Base-by-base conservation (phyloP, 805 yeast species). In the Kazachstania viticola region DNA sequence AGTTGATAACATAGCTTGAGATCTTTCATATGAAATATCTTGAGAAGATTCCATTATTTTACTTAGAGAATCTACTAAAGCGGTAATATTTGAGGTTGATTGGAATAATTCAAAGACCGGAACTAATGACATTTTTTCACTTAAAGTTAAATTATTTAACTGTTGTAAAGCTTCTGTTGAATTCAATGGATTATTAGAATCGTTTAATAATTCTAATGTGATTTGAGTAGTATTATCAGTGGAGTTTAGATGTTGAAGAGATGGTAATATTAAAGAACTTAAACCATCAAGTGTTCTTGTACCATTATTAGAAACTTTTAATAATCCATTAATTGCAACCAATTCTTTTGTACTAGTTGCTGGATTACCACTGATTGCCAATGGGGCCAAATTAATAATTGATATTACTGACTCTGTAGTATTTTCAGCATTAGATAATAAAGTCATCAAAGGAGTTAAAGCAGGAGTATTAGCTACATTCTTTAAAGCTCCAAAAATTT, bases 391-490 rank as follows among this genome's bases (percentile, higher is more conserved):
- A 3, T 36, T 33, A 4, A 42, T 40, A 16, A 54, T 28, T 8
- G 57, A 44, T 6, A 28, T 26, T 9, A 56, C 31, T 6, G 60
- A 49, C 1, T 34, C 28, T 4, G 48, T 31, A 14, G 45, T 32
- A 31, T 52, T 41, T n/a, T 37, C 42, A 5, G 57, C 46, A 28
- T 43, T 38, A 12, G 51, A 38, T n/a, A 56, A 37, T 21, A 56
- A 31, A 8, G 40, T 29, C 35, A 56, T 33, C 27, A 56, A 39
- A 9, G 60, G 56, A 19, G 43, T 35, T 29, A 53, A 42, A 23
- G 53, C 59, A 4, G 51, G 42, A 9, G 58, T 50, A n/a, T 40
- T 32, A 4, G 54, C 42, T 21, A 53, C 31, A n/a, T 32, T 18
- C 24, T 42, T 44, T 32, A 56, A 34, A 9, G 51, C 48, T 11